Conservation (phyloP, 352 stramenopile species). For the Pythium guiyangense region DNA sequence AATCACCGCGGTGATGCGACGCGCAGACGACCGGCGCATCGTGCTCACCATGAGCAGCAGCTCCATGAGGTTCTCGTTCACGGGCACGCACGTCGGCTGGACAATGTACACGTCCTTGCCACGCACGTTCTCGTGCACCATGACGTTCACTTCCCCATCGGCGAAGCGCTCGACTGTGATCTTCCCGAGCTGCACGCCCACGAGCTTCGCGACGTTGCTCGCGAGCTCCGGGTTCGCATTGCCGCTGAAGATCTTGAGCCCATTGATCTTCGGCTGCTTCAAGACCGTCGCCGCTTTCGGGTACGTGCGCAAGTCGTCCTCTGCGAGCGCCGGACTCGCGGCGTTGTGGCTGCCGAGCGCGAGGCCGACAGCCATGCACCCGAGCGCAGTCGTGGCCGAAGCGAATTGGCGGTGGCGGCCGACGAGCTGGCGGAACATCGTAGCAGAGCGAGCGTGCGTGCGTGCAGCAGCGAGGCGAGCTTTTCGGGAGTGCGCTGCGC, state of each 20-base stretch:
- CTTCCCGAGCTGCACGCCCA: slow-evolving; percentile 97
- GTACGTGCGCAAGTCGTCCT: slow-evolving; percentile 40
- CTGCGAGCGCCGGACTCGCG: slow-evolving; percentile 33
- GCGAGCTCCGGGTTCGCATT: slow-evolving; percentile 97
- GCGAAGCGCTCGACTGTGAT: slow-evolving; percentile 98
- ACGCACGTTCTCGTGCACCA: slow-evolving; percentile 99
- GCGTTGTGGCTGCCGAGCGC: slow-evolving; percentile 29
- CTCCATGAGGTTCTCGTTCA: slow-evolving; percentile 99
- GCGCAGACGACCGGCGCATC: slow-evolving; percentile 96
- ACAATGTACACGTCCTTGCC: slow-evolving; percentile 99
- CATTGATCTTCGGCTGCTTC: slow-evolving; percentile 89
- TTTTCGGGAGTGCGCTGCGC: slow-evolving; percentile 7
- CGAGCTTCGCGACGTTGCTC: slow-evolving; percentile 95
- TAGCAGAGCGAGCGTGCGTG: background rate
- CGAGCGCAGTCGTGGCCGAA: slow-evolving; percentile 41
- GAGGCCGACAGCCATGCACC: slow-evolving; percentile 37
- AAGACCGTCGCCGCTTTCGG: slow-evolving; percentile 52
- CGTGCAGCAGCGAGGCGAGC: background rate
- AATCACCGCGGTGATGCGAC: slow-evolving; percentile 99
- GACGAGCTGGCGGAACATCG: slow-evolving; percentile 72
- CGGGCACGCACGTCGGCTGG: slow-evolving; percentile 97
- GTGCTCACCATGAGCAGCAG: slow-evolving; percentile 97
- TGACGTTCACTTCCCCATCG: slow-evolving; percentile 99
- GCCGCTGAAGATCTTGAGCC: slow-evolving; percentile 97
- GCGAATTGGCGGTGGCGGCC: slow-evolving; percentile 46